phyloP scores from a whole-genome alignment of 345 rosid species.

The Citropsis articulata region DNA sequence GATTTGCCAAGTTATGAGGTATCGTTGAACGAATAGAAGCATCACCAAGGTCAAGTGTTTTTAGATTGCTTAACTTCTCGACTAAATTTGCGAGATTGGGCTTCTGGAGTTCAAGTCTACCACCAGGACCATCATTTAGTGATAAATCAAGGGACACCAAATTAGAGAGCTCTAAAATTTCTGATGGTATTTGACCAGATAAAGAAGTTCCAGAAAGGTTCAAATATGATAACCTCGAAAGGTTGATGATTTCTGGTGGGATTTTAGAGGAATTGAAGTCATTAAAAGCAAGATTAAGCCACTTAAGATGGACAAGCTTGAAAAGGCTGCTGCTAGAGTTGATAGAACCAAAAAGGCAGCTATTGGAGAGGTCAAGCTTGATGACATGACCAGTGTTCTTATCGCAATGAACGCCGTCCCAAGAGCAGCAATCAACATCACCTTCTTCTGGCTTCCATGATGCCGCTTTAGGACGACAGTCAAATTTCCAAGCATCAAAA shows the following conservation, averaged over 20 bases:
- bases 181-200: not conserved
- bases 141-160: conserved; percentile 17
- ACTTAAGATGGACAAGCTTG: not conserved
- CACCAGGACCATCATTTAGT: not conserved
- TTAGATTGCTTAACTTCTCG: conserved; percentile 2
- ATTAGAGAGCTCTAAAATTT: not conserved
- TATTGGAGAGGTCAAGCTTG: too few relatives aligned
- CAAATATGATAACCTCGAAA: not conserved
- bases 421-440: not conserved
- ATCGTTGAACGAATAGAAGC: not conserved
- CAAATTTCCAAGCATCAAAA: too few relatives aligned
- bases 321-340: too few relatives aligned
- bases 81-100: not conserved
- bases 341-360: too few relatives aligned
- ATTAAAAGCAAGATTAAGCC: not conserved
- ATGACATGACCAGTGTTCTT: not conserved
- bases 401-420: not conserved
- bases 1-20: not conserved
- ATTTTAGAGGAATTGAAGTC: not conserved
- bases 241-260: not conserved
- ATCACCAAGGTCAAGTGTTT: not conserved
- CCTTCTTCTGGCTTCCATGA: not conserved
- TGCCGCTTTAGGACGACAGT: not conserved
- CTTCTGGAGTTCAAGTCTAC: not conserved
- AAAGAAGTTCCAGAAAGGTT: not conserved